Evolutionary conservation across 306 rosid genomes (phyloP).

Genomic region (Trifolium fragiferum): DNA sequence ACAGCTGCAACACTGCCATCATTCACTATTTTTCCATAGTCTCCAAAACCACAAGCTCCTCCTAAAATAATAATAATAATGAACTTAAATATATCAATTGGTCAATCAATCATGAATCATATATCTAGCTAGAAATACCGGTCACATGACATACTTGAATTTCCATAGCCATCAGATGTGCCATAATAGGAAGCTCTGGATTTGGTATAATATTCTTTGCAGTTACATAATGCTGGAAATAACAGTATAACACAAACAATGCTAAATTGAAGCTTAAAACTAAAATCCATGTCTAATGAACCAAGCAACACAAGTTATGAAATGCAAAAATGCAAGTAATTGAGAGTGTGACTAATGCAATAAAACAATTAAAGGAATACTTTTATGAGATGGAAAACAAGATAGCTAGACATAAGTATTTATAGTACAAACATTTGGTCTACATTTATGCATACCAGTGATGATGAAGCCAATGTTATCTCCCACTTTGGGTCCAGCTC

Average conservation of each 20-base stretch:
- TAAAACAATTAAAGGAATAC: background rate
- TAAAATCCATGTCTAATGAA: background rate
- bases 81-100: background rate
- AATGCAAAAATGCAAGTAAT: background rate
- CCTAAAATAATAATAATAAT: constrained; percentile 40
- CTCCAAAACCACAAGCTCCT: constrained; percentile 93
- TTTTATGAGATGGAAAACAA: too few relatives aligned
- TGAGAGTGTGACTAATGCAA: background rate
- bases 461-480: constrained; percentile 17
- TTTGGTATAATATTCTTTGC: constrained; percentile 49
- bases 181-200: constrained; percentile 85
- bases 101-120: background rate
- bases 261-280: constrained; percentile 43
- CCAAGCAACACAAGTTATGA: too few relatives aligned
- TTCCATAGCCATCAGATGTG: constrained; percentile 77
- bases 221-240: constrained; percentile 58
- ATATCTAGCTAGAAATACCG: background rate
- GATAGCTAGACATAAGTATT: background rate
- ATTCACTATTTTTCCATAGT: constrained; percentile 70
- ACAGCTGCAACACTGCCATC: constrained; percentile 80
- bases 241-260: constrained; percentile 54
- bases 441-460: background rate
- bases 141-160: constrained; percentile 49
- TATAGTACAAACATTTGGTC: background rate
- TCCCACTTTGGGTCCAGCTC: background rate